Percentiles rank a stretch among this genome's conserved stretches.
These are phyloP conservation scores for Ophiostoma sp. DNA, from an alignment of 2,329 filamentous ascomycete species.

Conservation along the genomic window DNA sequence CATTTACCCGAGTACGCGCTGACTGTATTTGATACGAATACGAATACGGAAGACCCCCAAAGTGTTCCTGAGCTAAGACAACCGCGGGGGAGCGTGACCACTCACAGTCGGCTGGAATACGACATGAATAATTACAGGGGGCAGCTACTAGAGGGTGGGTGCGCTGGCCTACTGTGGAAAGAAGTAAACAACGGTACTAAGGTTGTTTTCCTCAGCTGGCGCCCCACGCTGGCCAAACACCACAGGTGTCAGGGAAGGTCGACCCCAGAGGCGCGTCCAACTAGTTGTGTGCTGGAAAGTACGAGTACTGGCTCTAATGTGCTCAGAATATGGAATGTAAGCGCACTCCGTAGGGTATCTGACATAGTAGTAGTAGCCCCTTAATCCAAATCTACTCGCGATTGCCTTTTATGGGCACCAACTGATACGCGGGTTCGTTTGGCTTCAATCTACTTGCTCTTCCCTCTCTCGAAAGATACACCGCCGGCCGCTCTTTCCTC, in stretches of 20 bases:
- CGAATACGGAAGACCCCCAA: too few species aligned
- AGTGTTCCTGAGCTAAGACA: too few species aligned
- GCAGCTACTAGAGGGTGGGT: not conserved
- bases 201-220: not conserved
- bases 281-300: not conserved
- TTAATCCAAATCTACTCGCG: not conserved
- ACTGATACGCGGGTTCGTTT: not conserved
- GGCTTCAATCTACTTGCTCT: not conserved
- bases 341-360: too few species aligned
- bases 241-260: conserved; percentile 4
- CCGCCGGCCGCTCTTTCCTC: conserved; percentile 15
- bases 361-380: not conserved
- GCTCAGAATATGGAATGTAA: not conserved
- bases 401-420: conserved; percentile 10
- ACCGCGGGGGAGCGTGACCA: too few species aligned
- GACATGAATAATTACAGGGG: not conserved
- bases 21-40: too few species aligned
- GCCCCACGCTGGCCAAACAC: conserved; percentile 1
- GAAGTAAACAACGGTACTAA: conserved; percentile 1
- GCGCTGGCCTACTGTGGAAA: not conserved
- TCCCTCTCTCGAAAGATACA: not conserved
- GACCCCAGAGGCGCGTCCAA: not conserved
- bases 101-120: too few species aligned
- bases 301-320: not conserved
- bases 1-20: too few species aligned